Conservation (phyloP, 345 rosid species). For the Lumnitzera racemosa region DNA sequence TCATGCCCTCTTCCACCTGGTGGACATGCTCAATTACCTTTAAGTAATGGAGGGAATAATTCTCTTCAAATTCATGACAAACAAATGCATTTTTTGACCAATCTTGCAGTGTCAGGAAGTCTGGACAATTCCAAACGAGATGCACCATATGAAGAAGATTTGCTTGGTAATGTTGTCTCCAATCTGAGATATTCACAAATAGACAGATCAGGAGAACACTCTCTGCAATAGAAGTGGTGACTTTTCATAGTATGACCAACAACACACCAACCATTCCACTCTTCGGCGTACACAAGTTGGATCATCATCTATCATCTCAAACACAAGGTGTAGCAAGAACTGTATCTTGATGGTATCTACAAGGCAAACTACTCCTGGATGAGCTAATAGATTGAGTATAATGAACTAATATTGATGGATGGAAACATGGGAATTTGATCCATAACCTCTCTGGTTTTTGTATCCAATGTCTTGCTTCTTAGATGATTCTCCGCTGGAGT, state of each 20-base stretch:
- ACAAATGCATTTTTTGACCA: conserved; percentile 32
- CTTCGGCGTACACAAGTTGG: conserved; percentile 25
- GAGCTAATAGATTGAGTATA: conserved; percentile 56
- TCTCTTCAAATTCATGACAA: conserved; percentile 27
- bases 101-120: conserved; percentile 19
- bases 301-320: conserved; percentile 25
- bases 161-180: conserved; percentile 25
- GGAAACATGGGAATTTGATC: conserved; percentile 50
- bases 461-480: conserved; percentile 14
- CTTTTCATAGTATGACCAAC: conserved; percentile 27
- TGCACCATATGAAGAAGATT: conserved; percentile 36
- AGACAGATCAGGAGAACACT: conserved; percentile 44
- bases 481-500: not conserved
- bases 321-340: conserved; percentile 29
- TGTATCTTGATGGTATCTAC: conserved; percentile 22
- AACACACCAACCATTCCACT: conserved; percentile 16
- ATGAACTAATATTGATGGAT: conserved; percentile 28
- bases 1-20: conserved; percentile 17
- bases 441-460: conserved; percentile 40
- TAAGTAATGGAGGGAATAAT: conserved; percentile 20
- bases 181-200: conserved; percentile 24
- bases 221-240: conserved; percentile 24
- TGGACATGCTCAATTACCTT: conserved; percentile 26
- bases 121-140: conserved; percentile 33
- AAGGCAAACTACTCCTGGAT: conserved; percentile 48